Base-by-base conservation (phyloP, 1,284 basidiomycete species). In the Ustilago hordei region DNA sequence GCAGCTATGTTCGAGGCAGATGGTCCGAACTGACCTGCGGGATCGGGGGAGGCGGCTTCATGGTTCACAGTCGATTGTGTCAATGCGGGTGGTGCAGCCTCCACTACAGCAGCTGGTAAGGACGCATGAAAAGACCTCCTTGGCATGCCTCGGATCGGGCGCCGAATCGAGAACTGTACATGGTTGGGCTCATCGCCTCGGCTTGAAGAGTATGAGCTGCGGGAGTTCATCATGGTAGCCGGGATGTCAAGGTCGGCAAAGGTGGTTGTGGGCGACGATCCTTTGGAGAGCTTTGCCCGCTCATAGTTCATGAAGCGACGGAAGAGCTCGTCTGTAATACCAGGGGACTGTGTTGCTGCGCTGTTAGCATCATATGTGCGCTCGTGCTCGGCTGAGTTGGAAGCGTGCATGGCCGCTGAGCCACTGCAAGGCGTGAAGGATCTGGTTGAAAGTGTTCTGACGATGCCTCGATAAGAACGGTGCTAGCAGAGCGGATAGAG, bases 271-370 rank as follows among this genome's bases (percentile, higher is more conserved):
- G 50, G 19, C 31, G 64, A 1, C 0, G n/a, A 8, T 6, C 35
- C 52, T 2, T 52, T 19, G 8, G 41, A 2, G 19, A 31, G 8
- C 4, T n/a, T 31, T 2, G 6, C 31, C 11, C 57, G 59, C 39
- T 73, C 70, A 50, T 64, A 67, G 36, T 54, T 64, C 70, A 73
- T 60, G 64, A 73, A 68, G 43, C 70, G 57, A 13, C 56, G 70
- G 35, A 73, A 64, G 28, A 73, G 54, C 28, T 73, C 64, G 15
- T 61, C 61, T 36, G 64, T 68, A 35, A 68, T 61, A 19, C 68
- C 64, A 47, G 39, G 61, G 13, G 31, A 43, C 12, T 35, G 57
- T 2, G 47, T 12, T 47, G 41, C 19, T 36, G 28, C 15, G 38
- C 32, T 28, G 39, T 28, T 28, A 15, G 57, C 28, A 15, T 55